Evolutionary conservation across 2,329 filamentous ascomycete species (phyloP).

Genomic region (Penicillium sp.): DNA sequence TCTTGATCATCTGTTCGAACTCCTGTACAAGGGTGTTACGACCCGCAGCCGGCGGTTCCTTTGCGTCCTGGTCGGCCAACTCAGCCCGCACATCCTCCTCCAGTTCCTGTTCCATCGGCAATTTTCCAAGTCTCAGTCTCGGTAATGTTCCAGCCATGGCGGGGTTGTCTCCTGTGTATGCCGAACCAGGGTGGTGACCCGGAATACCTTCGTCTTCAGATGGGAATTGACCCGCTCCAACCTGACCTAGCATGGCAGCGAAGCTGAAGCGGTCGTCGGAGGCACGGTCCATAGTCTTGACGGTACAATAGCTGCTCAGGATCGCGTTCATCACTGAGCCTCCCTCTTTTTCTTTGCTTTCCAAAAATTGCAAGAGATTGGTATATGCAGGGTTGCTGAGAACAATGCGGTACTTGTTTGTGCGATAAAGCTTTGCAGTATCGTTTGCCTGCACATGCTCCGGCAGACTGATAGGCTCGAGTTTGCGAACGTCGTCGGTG

Average conservation of each 20-base stretch:
- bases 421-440: constrained; percentile 72
- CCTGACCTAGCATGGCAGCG: constrained; percentile 52
- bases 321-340: constrained; percentile 72
- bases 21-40: constrained; percentile 73
- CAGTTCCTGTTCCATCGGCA: constrained; percentile 77
- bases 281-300: constrained; percentile 55
- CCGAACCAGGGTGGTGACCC: constrained; percentile 60
- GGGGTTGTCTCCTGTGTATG: constrained; percentile 54
- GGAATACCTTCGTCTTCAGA: constrained; percentile 64
- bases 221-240: constrained; percentile 51
- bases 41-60: constrained; percentile 64
- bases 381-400: constrained; percentile 80
- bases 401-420: constrained; percentile 83
- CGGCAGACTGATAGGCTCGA: constrained; percentile 68
- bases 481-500: constrained; percentile 67
- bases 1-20: constrained; percentile 81
- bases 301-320: constrained; percentile 56
- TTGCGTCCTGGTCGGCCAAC: constrained; percentile 76
- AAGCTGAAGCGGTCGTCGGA: constrained; percentile 55
- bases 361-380: constrained; percentile 79
- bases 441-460: constrained; percentile 72
- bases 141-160: constrained; percentile 51
- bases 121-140: constrained; percentile 67
- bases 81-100: constrained; percentile 82
- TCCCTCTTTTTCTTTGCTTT: constrained; percentile 76